These are phyloP conservation scores for Paracamarosporium sp. DNA, from an alignment of 2,329 filamentous ascomycete species.

Conservation along the genomic window DNA sequence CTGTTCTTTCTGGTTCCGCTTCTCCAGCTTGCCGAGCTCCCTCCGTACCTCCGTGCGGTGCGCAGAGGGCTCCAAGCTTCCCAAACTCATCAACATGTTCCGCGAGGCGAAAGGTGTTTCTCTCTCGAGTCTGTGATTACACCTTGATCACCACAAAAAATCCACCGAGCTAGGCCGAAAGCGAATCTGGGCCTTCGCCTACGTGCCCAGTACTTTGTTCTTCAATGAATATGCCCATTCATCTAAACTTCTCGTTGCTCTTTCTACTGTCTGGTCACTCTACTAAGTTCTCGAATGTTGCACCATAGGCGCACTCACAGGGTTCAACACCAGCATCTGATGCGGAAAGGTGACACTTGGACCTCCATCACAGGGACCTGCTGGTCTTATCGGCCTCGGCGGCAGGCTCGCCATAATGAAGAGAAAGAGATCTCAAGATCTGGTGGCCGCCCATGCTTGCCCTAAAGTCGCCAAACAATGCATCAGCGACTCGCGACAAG, in stretches of 20 bases:
- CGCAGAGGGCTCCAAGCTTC: not conserved
- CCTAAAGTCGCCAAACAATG: slow-evolving; percentile 17
- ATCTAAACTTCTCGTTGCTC: not conserved
- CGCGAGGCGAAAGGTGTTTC: not conserved
- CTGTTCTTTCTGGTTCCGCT: not conserved
- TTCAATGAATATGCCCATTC: not conserved
- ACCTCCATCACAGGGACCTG: not conserved
- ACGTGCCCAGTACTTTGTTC: not conserved
- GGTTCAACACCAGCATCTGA: not conserved
- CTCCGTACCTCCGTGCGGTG: not conserved
- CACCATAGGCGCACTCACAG: not conserved
- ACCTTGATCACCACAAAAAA: not conserved
- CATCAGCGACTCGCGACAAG: not conserved
- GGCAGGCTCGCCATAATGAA: slow-evolving; percentile 18
- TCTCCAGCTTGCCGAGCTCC: not conserved
- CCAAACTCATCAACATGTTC: not conserved
- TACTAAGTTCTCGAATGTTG: not conserved
- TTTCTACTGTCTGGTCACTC: not conserved
- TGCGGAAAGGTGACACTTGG: not conserved
- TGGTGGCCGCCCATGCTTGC: not conserved
- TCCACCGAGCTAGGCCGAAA: not conserved
- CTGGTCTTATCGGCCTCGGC: not conserved
- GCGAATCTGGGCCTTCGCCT: not conserved
- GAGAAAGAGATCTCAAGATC: slow-evolving; percentile 25
- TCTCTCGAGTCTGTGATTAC: not conserved